Base-by-base conservation (phyloP, 805 yeast species). In the Kuraishia borneana region DNA sequence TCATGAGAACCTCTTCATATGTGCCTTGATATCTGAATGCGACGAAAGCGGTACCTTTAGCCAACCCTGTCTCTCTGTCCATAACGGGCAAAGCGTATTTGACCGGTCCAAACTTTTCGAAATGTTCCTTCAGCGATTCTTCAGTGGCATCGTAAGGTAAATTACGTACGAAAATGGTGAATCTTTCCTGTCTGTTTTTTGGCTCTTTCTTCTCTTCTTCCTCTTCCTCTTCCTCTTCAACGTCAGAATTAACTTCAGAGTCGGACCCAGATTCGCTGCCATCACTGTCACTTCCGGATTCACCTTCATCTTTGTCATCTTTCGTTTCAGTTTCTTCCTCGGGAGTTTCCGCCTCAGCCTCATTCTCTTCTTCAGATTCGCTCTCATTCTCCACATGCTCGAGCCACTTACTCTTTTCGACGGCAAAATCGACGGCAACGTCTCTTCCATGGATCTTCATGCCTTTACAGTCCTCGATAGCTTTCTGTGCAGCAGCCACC, bases 41-140 rank as follows among this genome's bases (percentile, higher is more conserved):
- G 29, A 92, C 95, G 53, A 92, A 92, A 0, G 96, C 98, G 1
- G 96, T 81, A 41, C 98, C 98, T 53, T 70, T 83, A 9, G 97
- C 89, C 39, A 83, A 61, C 5, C 94, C 94, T 2, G 95, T 77
- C 36, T 66, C 80, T 49, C 66, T 82, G 50, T 92, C 98, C 41
- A 80, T 65, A 10, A 92, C 98, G 0, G 97, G 96, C 30, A 92
- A 66, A 1, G 98, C 98, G 53, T 87, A 92, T 46, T 81, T 79
- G 17, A 92, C 85, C 5, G 82, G 70, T 9, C 98, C 98, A 53
- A 92, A 87, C 44, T 74, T 70, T 38, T 60, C 56, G 48, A 92
- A 92, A 53, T 89, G 97, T 34, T 76, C 84, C 32, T 63, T 67
- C 26, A 92, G 64, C 2, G 78, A 56, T 36, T 88, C 96, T 32